Percentiles rank a stretch among this genome's conserved stretches.
These are phyloP conservation scores for Rehmannia glutinosa DNA, from an alignment of 257 asterid genomes.

Conservation along the genomic window DNA sequence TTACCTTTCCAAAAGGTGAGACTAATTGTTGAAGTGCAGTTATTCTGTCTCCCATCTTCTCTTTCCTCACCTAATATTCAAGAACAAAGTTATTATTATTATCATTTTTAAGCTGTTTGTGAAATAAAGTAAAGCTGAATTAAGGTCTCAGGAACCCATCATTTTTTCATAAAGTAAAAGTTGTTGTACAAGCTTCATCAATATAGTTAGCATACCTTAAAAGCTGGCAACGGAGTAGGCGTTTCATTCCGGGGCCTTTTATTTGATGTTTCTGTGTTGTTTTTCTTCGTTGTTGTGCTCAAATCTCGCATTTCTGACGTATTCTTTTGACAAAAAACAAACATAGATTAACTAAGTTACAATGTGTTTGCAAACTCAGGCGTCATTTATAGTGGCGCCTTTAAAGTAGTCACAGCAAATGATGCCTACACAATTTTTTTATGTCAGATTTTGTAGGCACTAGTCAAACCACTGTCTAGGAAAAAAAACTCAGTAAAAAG, in stretches of 20 bases:
- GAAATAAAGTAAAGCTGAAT: constrained; percentile 17
- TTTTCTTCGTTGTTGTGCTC: constrained; percentile 38
- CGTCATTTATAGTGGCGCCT: too few species aligned
- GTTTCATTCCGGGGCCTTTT: constrained; percentile 65
- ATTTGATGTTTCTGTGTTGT: constrained; percentile 38
- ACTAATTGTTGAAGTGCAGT: constrained; percentile 87
- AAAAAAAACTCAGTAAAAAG: not conserved
- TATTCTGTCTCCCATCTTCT: constrained; percentile 95
- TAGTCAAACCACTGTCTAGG: too few species aligned
- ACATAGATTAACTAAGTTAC: not conserved
- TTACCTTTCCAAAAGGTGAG: constrained; percentile 93
- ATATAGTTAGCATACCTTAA: constrained; percentile 47
- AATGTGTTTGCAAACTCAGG: not conserved
- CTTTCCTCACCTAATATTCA: constrained; percentile 69
- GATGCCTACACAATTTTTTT: too few species aligned
- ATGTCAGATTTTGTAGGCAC: too few species aligned
- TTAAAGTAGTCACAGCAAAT: too few species aligned
- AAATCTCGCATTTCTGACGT: constrained; percentile 31
- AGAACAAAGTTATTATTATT: constrained; percentile 18
- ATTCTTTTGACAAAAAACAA: constrained; percentile 22
- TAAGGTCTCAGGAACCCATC: too few species aligned
- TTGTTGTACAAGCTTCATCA: not conserved
- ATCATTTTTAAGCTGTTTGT: not conserved
- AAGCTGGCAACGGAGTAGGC: constrained; percentile 61
- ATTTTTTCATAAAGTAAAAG: not conserved